Base-by-base conservation (phyloP, 1,284 basidiomycete genomes). In the Veloporphyrellus conicus region DNA sequence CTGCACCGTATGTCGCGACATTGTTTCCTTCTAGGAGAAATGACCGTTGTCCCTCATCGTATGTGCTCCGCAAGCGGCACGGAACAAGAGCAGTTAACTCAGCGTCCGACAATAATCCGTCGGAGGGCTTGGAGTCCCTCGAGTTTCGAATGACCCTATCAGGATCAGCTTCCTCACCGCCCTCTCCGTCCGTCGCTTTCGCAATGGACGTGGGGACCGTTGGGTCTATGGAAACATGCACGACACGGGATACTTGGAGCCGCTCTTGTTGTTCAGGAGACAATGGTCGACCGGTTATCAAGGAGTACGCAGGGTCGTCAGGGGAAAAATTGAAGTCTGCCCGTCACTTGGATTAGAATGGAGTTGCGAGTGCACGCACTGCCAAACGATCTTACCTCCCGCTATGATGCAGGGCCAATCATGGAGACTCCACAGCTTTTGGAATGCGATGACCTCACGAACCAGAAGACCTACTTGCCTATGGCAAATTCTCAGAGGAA, bases 311-410 rank as follows among this genome's bases (percentile, higher is more conserved):
- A 2, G 88, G 76, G 62, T 96, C 94, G 54, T 79, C 78, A 0
- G 95, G 95, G 31, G 84, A 73, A 45, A 93, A 93, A 68, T 98
- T 98, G 70, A 98, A 93, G 67, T 98, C 95, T 93, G 55, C 0
- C 27, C n/a, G 27, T 20, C 33, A 14, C 32, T 28, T 40, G 46
- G 40, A 40, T 54, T 15, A 36, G 32, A 34, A 47, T 41, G 48
- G 37, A 35, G 29, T 12, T 37, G 23, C 3, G n/a, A 16, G 22
- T 32, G n/a, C 15, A 33, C 7, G 5, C 8, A 19, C 39, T 18
- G n/a, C 20, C 10, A 9, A 23, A 33, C 18, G 23, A 14, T 40
- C 61, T 54, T 58, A 90, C 91, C 92, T 54, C 94, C 94, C 1
- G 87, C 83, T 31, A 97, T 70, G 48, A 96, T 71, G 49, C 84